Percentiles rank a stretch among this genome's conserved stretches.
Conservation (phyloP, 129 eudicot genomes). For the Scalesia atractyloides region DNA sequence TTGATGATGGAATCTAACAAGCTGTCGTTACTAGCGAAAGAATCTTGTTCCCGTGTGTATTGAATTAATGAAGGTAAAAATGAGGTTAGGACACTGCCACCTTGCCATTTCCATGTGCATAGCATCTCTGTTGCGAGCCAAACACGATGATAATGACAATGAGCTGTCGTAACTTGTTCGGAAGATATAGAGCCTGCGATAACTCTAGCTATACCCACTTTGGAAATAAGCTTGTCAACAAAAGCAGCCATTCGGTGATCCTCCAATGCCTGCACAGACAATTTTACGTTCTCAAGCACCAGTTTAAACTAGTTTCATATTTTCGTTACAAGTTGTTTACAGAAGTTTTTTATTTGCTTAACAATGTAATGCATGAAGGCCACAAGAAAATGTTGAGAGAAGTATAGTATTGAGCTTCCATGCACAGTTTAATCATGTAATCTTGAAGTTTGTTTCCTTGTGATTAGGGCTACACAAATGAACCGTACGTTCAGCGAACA, state of each 20-base stretch:
- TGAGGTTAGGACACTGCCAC: constrained; percentile 71
- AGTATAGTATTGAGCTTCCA: neutral
- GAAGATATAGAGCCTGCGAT: constrained; percentile 47
- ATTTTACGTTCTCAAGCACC: constrained; percentile 5
- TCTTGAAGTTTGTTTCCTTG: neutral
- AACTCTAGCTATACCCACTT: constrained; percentile 67
- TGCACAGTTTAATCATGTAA: neutral
- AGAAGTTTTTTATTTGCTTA: neutral
- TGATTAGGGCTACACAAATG: neutral
- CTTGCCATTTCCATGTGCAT: constrained; percentile 96
- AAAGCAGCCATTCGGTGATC: constrained; percentile 52
- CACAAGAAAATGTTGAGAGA: neutral
- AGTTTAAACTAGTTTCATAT: constrained; percentile 5
- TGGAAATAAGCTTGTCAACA: constrained; percentile 70
- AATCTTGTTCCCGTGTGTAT: constrained; percentile 38
- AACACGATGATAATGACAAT: constrained; percentile 48
- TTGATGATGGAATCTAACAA: constrained; percentile 52
- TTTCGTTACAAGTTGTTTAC: neutral
- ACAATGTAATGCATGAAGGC: too few species aligned
- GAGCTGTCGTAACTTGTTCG: constrained; percentile 28
- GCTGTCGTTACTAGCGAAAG: constrained; percentile 29
- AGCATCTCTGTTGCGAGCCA: constrained; percentile 95
- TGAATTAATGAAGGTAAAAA: constrained; percentile 62
- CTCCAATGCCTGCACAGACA: constrained; percentile 15
- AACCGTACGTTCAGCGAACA: too few species aligned